Evolutionary conservation across 371 early-diverging fungal genomes (phyloP).

Genomic region (Actinomortierella ambigua): DNA sequence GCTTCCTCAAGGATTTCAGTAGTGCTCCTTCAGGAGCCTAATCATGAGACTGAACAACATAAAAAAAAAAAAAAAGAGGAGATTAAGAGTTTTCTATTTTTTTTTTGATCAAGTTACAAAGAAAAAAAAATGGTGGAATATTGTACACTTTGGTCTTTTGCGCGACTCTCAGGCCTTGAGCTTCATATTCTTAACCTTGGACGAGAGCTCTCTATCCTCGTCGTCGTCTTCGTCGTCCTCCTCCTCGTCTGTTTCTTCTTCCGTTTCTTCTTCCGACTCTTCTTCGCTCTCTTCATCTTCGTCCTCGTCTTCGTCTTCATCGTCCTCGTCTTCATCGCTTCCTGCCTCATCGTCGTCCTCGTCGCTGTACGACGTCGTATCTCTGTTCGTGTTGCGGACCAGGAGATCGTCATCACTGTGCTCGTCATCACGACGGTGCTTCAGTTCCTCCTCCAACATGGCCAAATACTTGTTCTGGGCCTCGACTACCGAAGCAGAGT

Average conservation of each 20-base stretch:
- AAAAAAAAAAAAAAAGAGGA: background rate
- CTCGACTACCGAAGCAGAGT: slow-evolving; percentile 81
- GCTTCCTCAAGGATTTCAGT: too few relatives aligned
- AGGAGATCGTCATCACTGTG: slow-evolving; percentile 58
- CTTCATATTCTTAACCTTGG: slow-evolving; percentile 10
- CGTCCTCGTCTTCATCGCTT: slow-evolving; percentile 26
- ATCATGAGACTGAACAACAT: slow-evolving; percentile 1
- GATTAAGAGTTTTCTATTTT: slow-evolving; percentile 7
- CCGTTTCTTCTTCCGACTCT: slow-evolving; percentile 30
- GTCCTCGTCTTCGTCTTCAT: slow-evolving; percentile 45
- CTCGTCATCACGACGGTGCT: slow-evolving; percentile 47
- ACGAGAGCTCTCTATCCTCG: slow-evolving; percentile 11
- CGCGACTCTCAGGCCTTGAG: slow-evolving; percentile 1
- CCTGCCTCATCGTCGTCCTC: slow-evolving; percentile 45
- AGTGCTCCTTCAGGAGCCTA: too few relatives aligned
- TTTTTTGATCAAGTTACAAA: slow-evolving; percentile 15
- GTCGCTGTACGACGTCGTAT: slow-evolving; percentile 40
- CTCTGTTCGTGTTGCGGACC: slow-evolving; percentile 58
- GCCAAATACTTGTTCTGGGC: slow-evolving; percentile 85
- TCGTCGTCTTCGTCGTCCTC: slow-evolving; percentile 27
- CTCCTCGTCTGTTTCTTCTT: slow-evolving; percentile 24
- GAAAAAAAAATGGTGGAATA: slow-evolving; percentile 3
- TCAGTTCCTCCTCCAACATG: slow-evolving; percentile 61
- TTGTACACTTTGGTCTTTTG: slow-evolving; percentile 10
- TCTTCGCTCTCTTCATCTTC: slow-evolving; percentile 40